These are phyloP conservation scores for Daphne laureola DNA, from an alignment of 441 rosid species.

Conservation along the genomic window DNA sequence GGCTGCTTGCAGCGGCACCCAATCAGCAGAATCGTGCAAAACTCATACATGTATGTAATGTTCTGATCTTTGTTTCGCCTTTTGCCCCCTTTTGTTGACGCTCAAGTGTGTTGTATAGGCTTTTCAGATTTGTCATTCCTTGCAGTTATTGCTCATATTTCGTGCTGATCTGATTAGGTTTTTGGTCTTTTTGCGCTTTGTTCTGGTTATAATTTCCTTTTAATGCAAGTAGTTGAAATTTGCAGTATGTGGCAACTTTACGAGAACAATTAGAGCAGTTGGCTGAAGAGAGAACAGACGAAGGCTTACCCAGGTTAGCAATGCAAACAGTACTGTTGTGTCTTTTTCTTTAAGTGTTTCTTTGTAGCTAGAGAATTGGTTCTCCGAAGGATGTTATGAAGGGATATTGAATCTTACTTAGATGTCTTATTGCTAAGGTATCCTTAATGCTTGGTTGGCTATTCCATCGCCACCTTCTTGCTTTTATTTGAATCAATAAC, in stretches of 20 bases:
- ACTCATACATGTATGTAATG: constrained; percentile 52
- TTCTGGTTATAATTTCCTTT: background rate
- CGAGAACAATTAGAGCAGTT: constrained; percentile 66
- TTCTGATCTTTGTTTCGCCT: background rate
- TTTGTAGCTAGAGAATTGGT: background rate
- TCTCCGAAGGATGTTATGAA: background rate
- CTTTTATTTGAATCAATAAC: too few species aligned
- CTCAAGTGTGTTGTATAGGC: too few species aligned
- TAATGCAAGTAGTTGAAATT: constrained; percentile 1
- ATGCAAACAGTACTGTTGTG: too few species aligned
- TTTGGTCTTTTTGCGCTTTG: background rate
- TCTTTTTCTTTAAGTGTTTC: background rate
- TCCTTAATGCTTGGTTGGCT: too few species aligned
- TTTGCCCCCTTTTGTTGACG: too few species aligned
- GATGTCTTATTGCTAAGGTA: background rate
- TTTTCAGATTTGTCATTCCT: too few species aligned
- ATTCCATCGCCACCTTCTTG: too few species aligned
- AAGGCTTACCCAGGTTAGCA: constrained; percentile 64
- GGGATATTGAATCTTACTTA: background rate
- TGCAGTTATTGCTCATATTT: constrained; percentile 1
- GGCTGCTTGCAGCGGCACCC: constrained; percentile 73
- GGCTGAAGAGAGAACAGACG: constrained; percentile 62
- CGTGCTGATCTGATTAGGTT: background rate
- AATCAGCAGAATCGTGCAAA: constrained; percentile 64
- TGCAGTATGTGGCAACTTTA: constrained; percentile 80